Evolutionary conservation across 208 protist species (phyloP), one percentile per base, ranked within the genome.

Genomic region (Phytomonas sp.): DNA sequence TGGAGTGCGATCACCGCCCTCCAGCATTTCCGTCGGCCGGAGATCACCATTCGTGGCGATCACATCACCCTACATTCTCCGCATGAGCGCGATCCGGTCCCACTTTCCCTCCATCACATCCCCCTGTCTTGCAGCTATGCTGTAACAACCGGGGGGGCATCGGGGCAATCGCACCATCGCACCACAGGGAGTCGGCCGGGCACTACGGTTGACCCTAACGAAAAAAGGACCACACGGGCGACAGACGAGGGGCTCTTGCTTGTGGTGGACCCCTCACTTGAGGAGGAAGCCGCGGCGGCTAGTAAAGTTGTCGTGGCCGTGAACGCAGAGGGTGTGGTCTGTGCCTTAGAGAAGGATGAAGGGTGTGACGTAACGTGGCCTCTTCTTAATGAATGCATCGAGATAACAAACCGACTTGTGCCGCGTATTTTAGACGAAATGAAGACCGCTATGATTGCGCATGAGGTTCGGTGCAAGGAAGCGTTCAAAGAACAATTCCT

Each of bases 61-160:
- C 69, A 69, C 52, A 78, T 96, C 61, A 71, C 82, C 49, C 74
- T 96, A 23, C 96, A 98, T 77, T 74, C 91, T 5, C 70, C 92
- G 19, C 83, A 93, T 63, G 96, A 98, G 73, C 86, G 88, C 36
- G 94, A 98, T 59, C 96, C 97, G 2, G 93, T 97, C 5, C 95
- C 96, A 34, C 80, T 99, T 16, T 87, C 80, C 23, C 80, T 99
- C 49, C 97, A 98, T 68, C 97, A 99, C 83, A 78, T 86, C 11
- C 98, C 98, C 4, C 63, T 99, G 14, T 76, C 78, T 60, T 86
- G 83, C 62, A 89, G 80, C 36, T 92, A 92, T 64, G 92, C 83
- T 29, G 78, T 97, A 40, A 81, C 82, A 23, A 60, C 77, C 37
- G 72, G 67, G 31, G 63, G 81, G 65, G 71, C 72, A 29, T 70